Evolutionary conservation across 2,329 filamentous ascomycete species (phyloP), one percentile per base, ranked within the genome.

Genomic region (Rasamsonia emersonii): DNA sequence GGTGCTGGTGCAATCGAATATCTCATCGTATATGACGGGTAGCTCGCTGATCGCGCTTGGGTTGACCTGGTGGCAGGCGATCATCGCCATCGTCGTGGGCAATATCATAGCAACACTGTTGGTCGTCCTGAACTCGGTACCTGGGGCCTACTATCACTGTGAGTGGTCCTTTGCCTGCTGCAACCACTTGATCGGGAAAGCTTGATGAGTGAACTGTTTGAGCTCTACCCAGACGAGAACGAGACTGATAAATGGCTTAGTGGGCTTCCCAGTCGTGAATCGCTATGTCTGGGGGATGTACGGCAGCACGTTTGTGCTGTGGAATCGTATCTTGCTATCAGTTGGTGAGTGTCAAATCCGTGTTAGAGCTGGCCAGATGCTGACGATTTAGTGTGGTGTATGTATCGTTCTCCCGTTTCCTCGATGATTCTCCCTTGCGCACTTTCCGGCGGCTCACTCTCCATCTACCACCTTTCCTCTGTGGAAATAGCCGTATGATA

Each of bases 1-100:
- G 64, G 49, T 69, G n/a, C 42, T 70, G 27, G 59, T 66, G 41
- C 68, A 69, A 37, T 64, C 56, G 36, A 55, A 50, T 19, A 55
- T 57, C 27, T 46, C 48, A 8, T 48, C 43, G 1, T 56, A 54
- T 16, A 50, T 54, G 51, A 49, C 45, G 4, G 52, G 54, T 11
- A 54, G 50, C 30, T 56, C 54, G 1, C 42, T 60, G 24, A 52
- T 60, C 16, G 48, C 55, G 1, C 34, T 54, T 9, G 49, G 55
- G 9, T 41, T 57, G 14, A 48, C 43, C 1, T 55, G 48, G 50
- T 54, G 51, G 50, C 50, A 57, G 36, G 49, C 53, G 2, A 37
- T 55, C 18, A 44, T 53, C 28, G 48, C 46, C 15, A 54, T 53
- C 33, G 31, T 54, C 9, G 33, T 49, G 23, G 49, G 51, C n/a